phyloP scores from a whole-genome alignment of 768 basidiomycete genomes.

The Tephrocybe sp. region DNA sequence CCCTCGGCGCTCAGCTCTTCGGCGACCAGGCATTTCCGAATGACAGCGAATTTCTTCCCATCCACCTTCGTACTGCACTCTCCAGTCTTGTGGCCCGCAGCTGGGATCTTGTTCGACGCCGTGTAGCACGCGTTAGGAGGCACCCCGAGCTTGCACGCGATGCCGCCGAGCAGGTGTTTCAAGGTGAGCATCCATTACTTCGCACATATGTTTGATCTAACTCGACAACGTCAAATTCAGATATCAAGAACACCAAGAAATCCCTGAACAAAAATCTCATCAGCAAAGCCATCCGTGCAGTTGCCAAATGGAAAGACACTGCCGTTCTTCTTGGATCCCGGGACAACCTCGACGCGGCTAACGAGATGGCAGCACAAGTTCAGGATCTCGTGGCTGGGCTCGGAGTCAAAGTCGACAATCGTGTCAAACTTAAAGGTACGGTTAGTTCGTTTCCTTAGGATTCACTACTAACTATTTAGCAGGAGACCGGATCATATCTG shows the following conservation, averaged over 20 bases:
- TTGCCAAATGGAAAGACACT: background rate
- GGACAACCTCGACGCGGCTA: background rate
- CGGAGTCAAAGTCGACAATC: background rate
- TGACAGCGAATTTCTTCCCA: background rate
- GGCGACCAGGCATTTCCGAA: background rate
- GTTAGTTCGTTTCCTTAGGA: too few species aligned
- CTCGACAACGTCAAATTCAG: background rate
- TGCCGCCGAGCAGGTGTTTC: background rate
- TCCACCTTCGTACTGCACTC: background rate
- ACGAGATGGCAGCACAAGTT: constrained; percentile 1
- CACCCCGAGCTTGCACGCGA: background rate
- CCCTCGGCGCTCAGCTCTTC: too few species aligned
- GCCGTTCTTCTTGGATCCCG: background rate
- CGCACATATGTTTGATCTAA: background rate
- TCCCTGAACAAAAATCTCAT: background rate
- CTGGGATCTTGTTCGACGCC: background rate
- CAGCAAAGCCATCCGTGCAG: background rate
- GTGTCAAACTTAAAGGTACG: background rate
- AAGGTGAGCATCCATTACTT: background rate
- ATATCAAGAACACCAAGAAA: background rate
- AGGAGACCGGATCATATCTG: background rate
- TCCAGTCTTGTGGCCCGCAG: background rate
- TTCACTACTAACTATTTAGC: background rate
- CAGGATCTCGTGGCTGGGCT: constrained; percentile 8
- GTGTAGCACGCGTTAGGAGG: background rate